These are phyloP conservation scores for Colletotrichum phormii DNA, from an alignment of 2,329 filamentous ascomycete genomes.

Conservation along the genomic window DNA sequence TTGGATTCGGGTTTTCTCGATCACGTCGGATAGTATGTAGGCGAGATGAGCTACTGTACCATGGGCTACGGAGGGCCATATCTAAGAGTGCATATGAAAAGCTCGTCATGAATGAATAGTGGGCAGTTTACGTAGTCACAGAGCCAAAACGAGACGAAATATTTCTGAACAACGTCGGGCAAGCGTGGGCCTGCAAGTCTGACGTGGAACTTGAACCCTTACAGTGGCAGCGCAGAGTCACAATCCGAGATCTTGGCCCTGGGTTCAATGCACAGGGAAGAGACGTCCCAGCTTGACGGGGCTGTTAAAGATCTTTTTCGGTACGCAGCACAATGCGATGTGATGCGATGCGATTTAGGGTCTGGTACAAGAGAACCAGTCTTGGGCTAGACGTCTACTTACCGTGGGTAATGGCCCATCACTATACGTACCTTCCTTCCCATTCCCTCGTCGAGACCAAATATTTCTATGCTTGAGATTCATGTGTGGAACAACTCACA, in stretches of 20 bases:
- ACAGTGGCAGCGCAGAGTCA: slow-evolving; percentile 22
- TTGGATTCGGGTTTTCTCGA: neutral
- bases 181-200: neutral
- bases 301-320: too few species aligned
- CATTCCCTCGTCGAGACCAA: too few species aligned
- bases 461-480: too few species aligned
- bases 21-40: neutral
- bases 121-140: neutral
- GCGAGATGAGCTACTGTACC: neutral
- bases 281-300: too few species aligned
- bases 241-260: neutral
- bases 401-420: too few species aligned
- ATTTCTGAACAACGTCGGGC: neutral
- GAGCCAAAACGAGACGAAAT: neutral
- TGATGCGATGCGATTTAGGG: too few species aligned
- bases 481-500: too few species aligned
- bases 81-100: neutral
- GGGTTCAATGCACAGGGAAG: too few species aligned
- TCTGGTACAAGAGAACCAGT: too few species aligned
- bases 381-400: too few species aligned
- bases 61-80: neutral
- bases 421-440: too few species aligned
- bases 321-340: too few species aligned
- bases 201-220: neutral
- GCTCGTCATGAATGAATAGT: neutral